These are phyloP conservation scores for Saccharomyces hybrid DNA, from an alignment of 1,139 yeast species.

Conservation along the genomic window DNA sequence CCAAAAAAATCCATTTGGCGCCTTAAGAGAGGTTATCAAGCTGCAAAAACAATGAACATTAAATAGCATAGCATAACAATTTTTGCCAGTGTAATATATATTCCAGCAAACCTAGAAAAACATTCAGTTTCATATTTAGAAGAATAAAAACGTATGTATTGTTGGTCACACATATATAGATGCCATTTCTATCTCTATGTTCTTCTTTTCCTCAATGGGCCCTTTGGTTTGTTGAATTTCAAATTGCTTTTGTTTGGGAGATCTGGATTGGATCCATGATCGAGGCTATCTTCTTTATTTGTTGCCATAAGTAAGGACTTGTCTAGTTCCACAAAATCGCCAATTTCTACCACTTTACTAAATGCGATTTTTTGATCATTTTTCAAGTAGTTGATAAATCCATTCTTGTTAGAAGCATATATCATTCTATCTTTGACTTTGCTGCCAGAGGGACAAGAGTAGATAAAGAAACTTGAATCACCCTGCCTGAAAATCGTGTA, in stretches of 20 bases:
- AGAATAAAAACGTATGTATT: not conserved
- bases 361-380: constrained; percentile 32
- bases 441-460: constrained; percentile 86
- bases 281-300: constrained; percentile 14
- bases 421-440: constrained; percentile 88
- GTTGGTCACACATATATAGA: not conserved
- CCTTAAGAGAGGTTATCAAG: constrained; percentile 42
- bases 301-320: constrained; percentile 33
- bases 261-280: constrained; percentile 12
- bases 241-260: constrained; percentile 17
- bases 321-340: constrained; percentile 58
- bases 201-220: constrained; percentile 37
- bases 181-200: not conserved
- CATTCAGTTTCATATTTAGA: not conserved
- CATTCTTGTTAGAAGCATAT: constrained; percentile 76
- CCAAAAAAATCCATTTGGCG: constrained; percentile 50
- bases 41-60: constrained; percentile 23
- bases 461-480: constrained; percentile 45
- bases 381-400: constrained; percentile 49
- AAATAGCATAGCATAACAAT: constrained; percentile 9
- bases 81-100: not conserved
- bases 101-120: not conserved
- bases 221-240: constrained; percentile 47
- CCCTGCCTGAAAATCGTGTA: constrained; percentile 46
- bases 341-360: constrained; percentile 51